phyloP scores from a whole-genome alignment of 202 grass and related monocot genomes.

The Elaeis oleifera region DNA sequence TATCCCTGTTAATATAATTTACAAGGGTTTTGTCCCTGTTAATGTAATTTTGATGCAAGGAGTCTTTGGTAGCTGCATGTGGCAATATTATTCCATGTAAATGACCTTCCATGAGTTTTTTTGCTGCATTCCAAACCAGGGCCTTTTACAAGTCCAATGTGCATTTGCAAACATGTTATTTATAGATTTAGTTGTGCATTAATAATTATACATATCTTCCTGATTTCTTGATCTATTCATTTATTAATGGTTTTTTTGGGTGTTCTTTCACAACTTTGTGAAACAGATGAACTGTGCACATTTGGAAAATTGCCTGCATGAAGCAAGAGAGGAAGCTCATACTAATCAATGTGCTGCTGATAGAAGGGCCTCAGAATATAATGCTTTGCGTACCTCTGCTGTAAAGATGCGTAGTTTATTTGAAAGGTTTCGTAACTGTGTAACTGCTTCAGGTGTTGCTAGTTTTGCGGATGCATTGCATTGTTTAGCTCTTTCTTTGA shows the following conservation, averaged over 20 bases:
- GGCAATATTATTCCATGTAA: too few relatives aligned
- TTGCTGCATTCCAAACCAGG: too few relatives aligned
- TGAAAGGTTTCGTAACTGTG: conserved; percentile 69
- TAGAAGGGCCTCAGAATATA: conserved; percentile 85
- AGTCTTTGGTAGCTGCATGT: too few relatives aligned
- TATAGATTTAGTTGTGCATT: too few relatives aligned
- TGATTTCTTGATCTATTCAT: background rate
- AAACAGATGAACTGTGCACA: conserved; percentile 87
- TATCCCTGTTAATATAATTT: too few relatives aligned
- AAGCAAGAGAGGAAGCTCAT: conserved; percentile 87
- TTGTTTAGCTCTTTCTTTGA: conserved; percentile 59
- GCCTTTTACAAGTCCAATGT: too few relatives aligned
- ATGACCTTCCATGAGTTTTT: too few relatives aligned
- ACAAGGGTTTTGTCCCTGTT: too few relatives aligned
- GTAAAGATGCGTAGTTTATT: conserved; percentile 83
- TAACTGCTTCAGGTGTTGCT: conserved; percentile 36
- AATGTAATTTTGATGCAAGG: too few relatives aligned
- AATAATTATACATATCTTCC: too few relatives aligned
- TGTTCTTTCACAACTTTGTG: background rate
- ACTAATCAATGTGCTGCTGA: conserved; percentile 95
- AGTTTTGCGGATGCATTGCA: conserved; percentile 68
- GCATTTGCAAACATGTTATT: too few relatives aligned
- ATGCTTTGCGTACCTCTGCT: conserved; percentile 64
- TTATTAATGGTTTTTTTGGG: conserved; percentile 12
- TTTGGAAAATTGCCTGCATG: conserved; percentile 84